Percentiles rank a stretch among this genome's conserved stretches.
Conservation (phyloP, 2,329 filamentous ascomycete species). For the Aureobasidium sp. region DNA sequence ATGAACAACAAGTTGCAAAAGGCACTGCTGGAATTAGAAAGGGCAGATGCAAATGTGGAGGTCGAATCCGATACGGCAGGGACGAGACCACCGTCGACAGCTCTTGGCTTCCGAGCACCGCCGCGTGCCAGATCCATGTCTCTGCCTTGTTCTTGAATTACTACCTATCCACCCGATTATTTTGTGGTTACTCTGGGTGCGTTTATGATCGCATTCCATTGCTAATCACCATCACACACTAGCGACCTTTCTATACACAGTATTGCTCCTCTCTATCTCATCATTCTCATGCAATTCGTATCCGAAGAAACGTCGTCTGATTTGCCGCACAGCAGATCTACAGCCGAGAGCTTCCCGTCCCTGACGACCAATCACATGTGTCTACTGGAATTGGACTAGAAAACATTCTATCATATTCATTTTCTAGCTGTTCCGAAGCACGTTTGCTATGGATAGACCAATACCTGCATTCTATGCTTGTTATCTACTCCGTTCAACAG, state of each 20-base stretch:
- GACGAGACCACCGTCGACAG: not conserved
- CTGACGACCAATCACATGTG: constrained; percentile 2
- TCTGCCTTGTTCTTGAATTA: not conserved
- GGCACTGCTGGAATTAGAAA: not conserved
- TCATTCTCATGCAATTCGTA: not conserved
- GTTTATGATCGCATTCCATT: not conserved
- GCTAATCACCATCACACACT: not conserved
- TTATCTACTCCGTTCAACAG: constrained; percentile 80
- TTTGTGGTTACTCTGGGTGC: not conserved
- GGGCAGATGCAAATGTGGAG: not conserved
- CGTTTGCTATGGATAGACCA: constrained; percentile 35
- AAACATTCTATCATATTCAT: not conserved
- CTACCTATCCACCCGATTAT: not conserved
- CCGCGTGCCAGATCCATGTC: not conserved
- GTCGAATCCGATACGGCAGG: not conserved
- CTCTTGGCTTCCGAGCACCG: not conserved
- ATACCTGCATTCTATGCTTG: constrained; percentile 90
- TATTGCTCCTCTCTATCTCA: not conserved
- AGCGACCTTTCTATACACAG: not conserved
- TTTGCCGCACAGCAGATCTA: constrained; percentile 7
- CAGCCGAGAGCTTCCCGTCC: constrained; percentile 3
- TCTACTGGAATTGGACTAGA: not conserved
- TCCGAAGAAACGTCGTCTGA: constrained; percentile 1
- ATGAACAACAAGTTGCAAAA: not conserved
- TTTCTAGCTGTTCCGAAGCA: not conserved